Evolutionary conservation across 2,329 filamentous ascomycete genomes (phyloP).

Genomic region (Fusarium cyanostomum): DNA sequence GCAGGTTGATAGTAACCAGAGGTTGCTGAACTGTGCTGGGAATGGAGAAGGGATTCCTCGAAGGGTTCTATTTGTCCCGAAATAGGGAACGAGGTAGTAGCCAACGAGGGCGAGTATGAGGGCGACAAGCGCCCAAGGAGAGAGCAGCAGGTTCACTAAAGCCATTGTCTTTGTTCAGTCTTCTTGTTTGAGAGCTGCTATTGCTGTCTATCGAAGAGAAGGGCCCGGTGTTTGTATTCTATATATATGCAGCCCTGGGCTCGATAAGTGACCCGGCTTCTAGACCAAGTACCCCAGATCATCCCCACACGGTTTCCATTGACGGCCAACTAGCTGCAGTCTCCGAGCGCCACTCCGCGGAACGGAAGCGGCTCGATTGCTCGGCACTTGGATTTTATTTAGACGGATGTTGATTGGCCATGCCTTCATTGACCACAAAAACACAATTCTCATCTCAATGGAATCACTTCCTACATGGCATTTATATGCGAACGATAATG

Average conservation of each 20-base stretch:
- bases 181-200: background rate
- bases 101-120: slow-evolving; percentile 15
- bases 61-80: slow-evolving; percentile 62
- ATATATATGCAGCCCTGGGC: background rate
- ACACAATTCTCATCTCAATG: background rate
- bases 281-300: background rate
- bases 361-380: slow-evolving; percentile 1
- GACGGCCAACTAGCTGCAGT: background rate
- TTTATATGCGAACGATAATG: too few species aligned
- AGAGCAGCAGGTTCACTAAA: slow-evolving; percentile 25
- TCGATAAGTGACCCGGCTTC: background rate
- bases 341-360: slow-evolving; percentile 1
- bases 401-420: background rate
- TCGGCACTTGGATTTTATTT: background rate
- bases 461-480: background rate
- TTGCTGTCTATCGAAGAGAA: background rate
- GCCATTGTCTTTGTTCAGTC: slow-evolving; percentile 19
- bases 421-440: background rate
- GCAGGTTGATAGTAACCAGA: slow-evolving; percentile 78
- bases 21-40: slow-evolving; percentile 72
- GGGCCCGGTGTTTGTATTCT: slow-evolving; percentile 12
- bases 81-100: slow-evolving; percentile 51
- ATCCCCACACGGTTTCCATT: background rate
- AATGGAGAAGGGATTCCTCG: slow-evolving; percentile 70
- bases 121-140: slow-evolving; percentile 33